Base-by-base conservation (phyloP, 2,329 filamentous ascomycete species). In the Grosmannia huntii region DNA sequence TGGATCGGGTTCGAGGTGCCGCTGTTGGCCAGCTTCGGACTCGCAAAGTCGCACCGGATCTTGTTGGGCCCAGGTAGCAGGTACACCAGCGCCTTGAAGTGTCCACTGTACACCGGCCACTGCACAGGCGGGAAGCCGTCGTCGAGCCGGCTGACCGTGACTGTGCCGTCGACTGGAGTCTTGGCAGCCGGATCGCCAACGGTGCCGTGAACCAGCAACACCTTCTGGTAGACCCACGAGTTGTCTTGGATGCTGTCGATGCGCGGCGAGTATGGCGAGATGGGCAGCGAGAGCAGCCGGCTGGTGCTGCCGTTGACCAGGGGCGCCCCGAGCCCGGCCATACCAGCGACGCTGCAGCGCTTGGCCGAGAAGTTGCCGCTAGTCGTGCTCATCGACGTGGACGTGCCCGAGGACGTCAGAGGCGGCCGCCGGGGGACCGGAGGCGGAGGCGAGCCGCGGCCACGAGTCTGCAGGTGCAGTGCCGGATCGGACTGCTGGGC, bases 211-310 rank as follows among this genome's bases (percentile, higher is more conserved):
- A 96, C 78, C 27, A 94, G 79, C 23, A 96, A 77, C 10, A 95
- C 81, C 69, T 96, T 96, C 75, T 96, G 90, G 68, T 95, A 89
- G 23, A 95, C 90, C 87, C 90, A 95, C 60, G 89, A 85, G 64
- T 87, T 88, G 63, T 96, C 89, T 11, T 82, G 77, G 46, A 96
- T 76, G 38, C 91, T 96, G 50, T 85, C 74, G 46, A 96, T 82
- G 65, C 83, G 83, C 27, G 92, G 91, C 33, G 90, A 87, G 72
- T 89, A 92, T 50, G 86, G 83, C 57, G 90, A 96, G 21, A 84
- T 80, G 9, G 86, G 82, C 61, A 81, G 72, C 62, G 75, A 78
- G 58, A 73, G 76, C 21, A 65, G 19, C 66, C 79, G 82, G 60
- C 79, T 60, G 67, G 78, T 81, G 60, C 79, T 81, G 60, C 80